Conservation (phyloP, 306 rosid species). For the Comarum palustre region DNA sequence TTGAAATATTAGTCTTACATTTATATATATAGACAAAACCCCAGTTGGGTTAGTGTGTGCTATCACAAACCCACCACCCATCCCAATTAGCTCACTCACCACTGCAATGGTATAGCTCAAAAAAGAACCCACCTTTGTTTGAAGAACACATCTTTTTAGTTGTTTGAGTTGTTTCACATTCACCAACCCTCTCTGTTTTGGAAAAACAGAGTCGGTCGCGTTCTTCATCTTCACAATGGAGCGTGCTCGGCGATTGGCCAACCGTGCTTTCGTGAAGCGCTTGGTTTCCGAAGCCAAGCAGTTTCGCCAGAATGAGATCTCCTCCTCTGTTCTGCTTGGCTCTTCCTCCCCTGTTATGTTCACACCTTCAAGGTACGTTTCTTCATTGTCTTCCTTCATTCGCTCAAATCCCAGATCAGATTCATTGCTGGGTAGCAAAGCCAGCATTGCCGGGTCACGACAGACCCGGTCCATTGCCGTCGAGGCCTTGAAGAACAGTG, state of each 20-base stretch:
- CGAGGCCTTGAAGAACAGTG: conserved; percentile 77
- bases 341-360: conserved; percentile 49
- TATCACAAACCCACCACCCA: conserved; percentile 26
- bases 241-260: conserved; percentile 87
- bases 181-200: conserved; percentile 30
- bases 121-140: not conserved
- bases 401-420: conserved; percentile 41
- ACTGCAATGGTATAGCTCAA: conserved; percentile 26
- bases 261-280: conserved; percentile 81
- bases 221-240: conserved; percentile 51
- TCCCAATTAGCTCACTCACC: conserved; percentile 20
- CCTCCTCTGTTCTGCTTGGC: conserved; percentile 17
- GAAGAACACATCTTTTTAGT: too few relatives aligned
- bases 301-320: conserved; percentile 49
- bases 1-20: conserved; percentile 7
- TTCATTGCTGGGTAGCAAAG: conserved; percentile 19
- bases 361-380: conserved; percentile 65
- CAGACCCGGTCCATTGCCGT: conserved; percentile 72
- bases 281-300: conserved; percentile 73
- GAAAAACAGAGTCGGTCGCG: not conserved
- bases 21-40: conserved; percentile 4
- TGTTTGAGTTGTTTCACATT: not conserved
- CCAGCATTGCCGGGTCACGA: conserved; percentile 36
- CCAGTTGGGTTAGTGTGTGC: conserved; percentile 1
- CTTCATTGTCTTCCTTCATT: conserved; percentile 53